Conservation (phyloP, 2,329 filamentous ascomycete genomes). For the Colletotrichum falcatum region DNA sequence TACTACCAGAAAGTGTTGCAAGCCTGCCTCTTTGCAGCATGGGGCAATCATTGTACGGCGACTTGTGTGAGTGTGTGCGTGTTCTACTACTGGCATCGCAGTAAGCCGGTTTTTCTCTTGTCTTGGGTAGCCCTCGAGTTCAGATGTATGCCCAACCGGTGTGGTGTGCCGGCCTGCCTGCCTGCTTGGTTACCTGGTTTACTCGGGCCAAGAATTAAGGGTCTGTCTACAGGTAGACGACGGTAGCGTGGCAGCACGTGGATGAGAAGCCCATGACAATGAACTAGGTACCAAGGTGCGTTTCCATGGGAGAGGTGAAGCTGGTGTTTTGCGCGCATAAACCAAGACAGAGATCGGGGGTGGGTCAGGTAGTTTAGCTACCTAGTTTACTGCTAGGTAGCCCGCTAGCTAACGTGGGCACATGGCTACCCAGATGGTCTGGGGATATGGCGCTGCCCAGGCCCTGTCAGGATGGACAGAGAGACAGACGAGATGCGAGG, state of each 20-base stretch:
- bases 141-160: conserved; percentile 20
- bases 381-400: no score
- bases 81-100: no score
- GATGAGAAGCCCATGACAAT: conserved; percentile 12
- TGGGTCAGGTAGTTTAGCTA: background rate
- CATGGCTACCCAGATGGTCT: background rate
- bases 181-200: background rate
- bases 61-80: no score
- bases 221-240: conserved; percentile 20
- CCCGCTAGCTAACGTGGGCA: background rate
- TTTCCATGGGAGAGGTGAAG: background rate
- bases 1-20: conserved; percentile 31
- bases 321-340: conserved; percentile 2
- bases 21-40: conserved; percentile 29
- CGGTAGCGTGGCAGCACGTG: conserved; percentile 20
- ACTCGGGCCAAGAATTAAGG: conserved; percentile 12
- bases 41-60: background rate
- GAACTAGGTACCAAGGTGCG: no score
- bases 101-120: no score
- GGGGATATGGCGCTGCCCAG: conserved; percentile 4
- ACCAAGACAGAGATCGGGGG: conserved; percentile 18
- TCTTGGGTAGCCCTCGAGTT: conserved; percentile 3
- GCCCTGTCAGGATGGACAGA: background rate
- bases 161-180: background rate
- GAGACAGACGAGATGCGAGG: conserved; percentile 5